phyloP scores from a whole-genome alignment of 257 asterid species.

The Euphrasia confusa region DNA sequence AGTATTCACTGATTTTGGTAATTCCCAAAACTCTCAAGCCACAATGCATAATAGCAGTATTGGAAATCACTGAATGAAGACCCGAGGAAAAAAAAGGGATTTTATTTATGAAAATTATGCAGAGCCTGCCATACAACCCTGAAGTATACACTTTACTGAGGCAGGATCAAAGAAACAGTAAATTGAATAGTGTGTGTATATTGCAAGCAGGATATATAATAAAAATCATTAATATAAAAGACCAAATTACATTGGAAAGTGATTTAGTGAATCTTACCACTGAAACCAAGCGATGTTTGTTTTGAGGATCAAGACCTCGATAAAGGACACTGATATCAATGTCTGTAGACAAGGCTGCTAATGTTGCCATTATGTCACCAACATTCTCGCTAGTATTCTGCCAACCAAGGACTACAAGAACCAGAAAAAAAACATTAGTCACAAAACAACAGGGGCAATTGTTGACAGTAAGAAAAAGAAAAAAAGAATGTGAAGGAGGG shows the following conservation, averaged over 20 bases:
- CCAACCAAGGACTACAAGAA: slow-evolving; percentile 84
- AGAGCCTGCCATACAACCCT: slow-evolving; percentile 5
- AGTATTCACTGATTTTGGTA: not conserved
- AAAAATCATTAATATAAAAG: not conserved
- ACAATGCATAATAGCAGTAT: not conserved
- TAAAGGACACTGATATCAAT: slow-evolving; percentile 77
- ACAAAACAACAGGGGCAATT: not conserved
- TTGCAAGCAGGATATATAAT: slow-evolving; percentile 2
- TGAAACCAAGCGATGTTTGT: slow-evolving; percentile 62
- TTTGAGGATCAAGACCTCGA: slow-evolving; percentile 91
- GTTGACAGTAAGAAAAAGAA: not conserved
- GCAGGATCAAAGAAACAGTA: not conserved
- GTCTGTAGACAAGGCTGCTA: slow-evolving; percentile 76
- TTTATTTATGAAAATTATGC: not conserved
- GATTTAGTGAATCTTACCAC: slow-evolving; percentile 55
- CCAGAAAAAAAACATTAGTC: slow-evolving; percentile 22
- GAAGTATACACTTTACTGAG: not conserved
- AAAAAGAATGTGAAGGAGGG: not conserved
- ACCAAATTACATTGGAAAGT: not conserved
- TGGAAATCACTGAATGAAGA: not conserved
- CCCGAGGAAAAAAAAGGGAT: not conserved
- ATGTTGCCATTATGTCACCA: slow-evolving; percentile 66
- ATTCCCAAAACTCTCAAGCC: slow-evolving; percentile 11
- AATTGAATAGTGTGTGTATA: not conserved
- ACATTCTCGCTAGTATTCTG: slow-evolving; percentile 83